These are phyloP conservation scores for Bathelium albidoporum DNA, from an alignment of 495 filamentous ascomycete genomes.

Conservation along the genomic window DNA sequence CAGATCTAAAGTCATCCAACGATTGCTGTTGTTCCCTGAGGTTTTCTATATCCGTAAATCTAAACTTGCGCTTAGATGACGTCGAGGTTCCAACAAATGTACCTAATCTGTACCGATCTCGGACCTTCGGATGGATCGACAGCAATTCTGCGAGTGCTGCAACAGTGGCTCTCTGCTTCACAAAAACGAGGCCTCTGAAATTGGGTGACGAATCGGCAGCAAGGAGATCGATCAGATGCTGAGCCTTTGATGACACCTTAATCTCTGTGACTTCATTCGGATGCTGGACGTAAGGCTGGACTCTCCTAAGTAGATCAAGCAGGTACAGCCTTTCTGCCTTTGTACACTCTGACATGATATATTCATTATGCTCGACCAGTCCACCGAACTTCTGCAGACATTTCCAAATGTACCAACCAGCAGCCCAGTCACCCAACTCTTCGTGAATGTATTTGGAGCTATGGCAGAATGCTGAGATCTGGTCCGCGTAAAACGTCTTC, in stretches of 20 bases:
- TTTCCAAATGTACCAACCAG: conserved; percentile 56
- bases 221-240: conserved; percentile 45
- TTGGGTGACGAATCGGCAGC: conserved; percentile 32
- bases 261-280: conserved; percentile 12
- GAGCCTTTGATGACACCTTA: conserved; percentile 44
- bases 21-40: conserved; percentile 45
- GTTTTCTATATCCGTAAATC: conserved; percentile 52
- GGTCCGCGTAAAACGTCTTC: conserved; percentile 53
- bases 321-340: conserved; percentile 55
- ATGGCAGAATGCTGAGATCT: conserved; percentile 49
- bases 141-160: conserved; percentile 57
- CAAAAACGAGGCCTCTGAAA: conserved; percentile 70
- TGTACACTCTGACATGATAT: conserved; percentile 32
- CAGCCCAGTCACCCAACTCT: conserved; percentile 65
- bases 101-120: conserved; percentile 46
- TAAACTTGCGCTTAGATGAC: conserved; percentile 35
- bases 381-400: conserved; percentile 26
- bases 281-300: conserved; percentile 27
- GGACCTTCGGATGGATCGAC: conserved; percentile 47
- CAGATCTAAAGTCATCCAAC: conserved; percentile 57
- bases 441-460: conserved; percentile 42
- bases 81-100: conserved; percentile 67
- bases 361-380: conserved; percentile 29
- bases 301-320: conserved; percentile 36
- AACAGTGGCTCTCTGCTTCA: conserved; percentile 59